Evolutionary conservation across 208 protist species (phyloP), one percentile per base, ranked within the genome.

Genomic region (Lotmaria passim): DNA sequence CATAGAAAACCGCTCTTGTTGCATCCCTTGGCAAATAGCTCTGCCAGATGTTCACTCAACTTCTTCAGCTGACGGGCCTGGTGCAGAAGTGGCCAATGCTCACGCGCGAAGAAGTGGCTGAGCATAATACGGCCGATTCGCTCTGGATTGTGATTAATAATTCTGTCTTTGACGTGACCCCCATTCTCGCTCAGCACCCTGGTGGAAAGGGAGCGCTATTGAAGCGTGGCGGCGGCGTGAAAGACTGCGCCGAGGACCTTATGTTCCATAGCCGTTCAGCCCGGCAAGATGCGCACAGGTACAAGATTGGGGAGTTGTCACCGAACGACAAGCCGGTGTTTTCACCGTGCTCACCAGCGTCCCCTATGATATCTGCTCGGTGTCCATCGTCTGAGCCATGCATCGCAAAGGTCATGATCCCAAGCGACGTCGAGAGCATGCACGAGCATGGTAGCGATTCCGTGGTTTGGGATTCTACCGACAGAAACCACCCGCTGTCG

Each of bases 131-230:
- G 28, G 58, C 69, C 23, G 66, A 57, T 12, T 90, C 85, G 6
- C 61, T 89, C 23, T 95, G 87, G 86, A 90, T 93, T 53, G 62
- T 93, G 46, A 69, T 78, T 1, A 85, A 73, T 24, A 75, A 81
- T 43, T 89, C 82, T 8, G 79, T 95, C n/a, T 91, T 87, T 64
- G 87, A 95, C 73, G 72, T 93, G 26, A 93, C 90, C 11, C 46
- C 79, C 14, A 64, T 92, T 36, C 44, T 93, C 10, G 76, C 73
- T 19, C 53, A 71, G 0, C 90, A 95, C 60, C 87, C 87, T 0
- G 90, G 90, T 12, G 90, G 90, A 0, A 61, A 78, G 26, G 57
- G 60, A n/a, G 83, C 87, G 33, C 66, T 95, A 24, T 68, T 93
- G 28, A 84, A 74, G 34, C 87, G 87, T 24, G 83, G 83, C 70